Conservation (phyloP, 2,329 filamentous ascomycete genomes). For the Apiospora malaysiana region DNA sequence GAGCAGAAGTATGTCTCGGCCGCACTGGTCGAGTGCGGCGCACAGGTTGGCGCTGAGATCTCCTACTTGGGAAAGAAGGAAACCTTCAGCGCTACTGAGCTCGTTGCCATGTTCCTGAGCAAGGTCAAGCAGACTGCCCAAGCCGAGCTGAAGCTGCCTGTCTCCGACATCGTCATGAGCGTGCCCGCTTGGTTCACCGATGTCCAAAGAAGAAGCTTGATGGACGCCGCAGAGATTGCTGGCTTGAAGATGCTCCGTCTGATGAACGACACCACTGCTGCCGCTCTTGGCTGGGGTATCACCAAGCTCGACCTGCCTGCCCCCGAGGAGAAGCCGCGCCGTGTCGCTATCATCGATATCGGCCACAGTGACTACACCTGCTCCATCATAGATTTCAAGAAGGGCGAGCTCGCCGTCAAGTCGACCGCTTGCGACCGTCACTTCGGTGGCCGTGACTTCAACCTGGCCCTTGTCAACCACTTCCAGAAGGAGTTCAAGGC, state of each 20-base stretch:
- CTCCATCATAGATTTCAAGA: conserved; percentile 94
- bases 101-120: conserved; percentile 93
- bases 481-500: conserved; percentile 95
- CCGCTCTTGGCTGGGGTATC: conserved; percentile 95
- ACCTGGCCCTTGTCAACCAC: conserved; percentile 93
- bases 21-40: conserved; percentile 85
- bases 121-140: conserved; percentile 91
- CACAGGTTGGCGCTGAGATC: conserved; percentile 94
- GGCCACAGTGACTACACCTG: conserved; percentile 96
- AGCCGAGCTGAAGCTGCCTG: conserved; percentile 86
- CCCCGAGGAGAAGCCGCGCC: conserved; percentile 88
- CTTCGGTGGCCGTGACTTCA: conserved; percentile 97
- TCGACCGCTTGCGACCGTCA: conserved; percentile 91
- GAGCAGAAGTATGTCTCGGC: conserved; percentile 93
- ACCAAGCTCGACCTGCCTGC: conserved; percentile 90
- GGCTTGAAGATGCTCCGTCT: conserved; percentile 90
- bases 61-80: conserved; percentile 94
- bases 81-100: conserved; percentile 91
- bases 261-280: conserved; percentile 98
- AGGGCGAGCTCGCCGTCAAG: conserved; percentile 95
- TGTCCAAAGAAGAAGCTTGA: conserved; percentile 82
- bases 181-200: conserved; percentile 98
- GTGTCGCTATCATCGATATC: conserved; percentile 92
- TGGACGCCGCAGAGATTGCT: conserved; percentile 92
- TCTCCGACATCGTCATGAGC: conserved; percentile 91